A percentile compares a stretch with the other conserved stretches of the same genome.
These are phyloP conservation scores for Fistulifera pelliculosa DNA, from an alignment of 108 stramenopile genomes.

Conservation along the genomic window DNA sequence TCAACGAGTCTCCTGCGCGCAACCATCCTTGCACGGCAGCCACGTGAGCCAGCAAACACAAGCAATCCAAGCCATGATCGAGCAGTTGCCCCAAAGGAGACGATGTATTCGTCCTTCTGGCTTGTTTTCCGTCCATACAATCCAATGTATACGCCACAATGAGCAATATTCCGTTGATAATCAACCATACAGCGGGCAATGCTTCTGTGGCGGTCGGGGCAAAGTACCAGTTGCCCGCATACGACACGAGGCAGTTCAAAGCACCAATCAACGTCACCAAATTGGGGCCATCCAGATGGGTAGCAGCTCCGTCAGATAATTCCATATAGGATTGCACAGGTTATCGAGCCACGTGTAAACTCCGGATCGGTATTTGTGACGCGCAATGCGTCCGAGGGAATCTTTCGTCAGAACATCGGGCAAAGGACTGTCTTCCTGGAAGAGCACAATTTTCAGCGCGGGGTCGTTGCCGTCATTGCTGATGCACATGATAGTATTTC, in stretches of 20 bases:
- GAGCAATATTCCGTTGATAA: conserved; percentile 43
- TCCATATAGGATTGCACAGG: conserved; percentile 80
- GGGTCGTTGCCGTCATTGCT: too few relatives aligned
- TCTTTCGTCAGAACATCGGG: conserved; percentile 26
- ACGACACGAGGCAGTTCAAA: conserved; percentile 45
- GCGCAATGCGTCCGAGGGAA: conserved; percentile 62
- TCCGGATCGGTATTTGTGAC: conserved; percentile 70
- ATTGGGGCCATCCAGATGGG: conserved; percentile 90
- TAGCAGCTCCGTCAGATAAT: conserved; percentile 55
- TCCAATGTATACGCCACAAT: conserved; percentile 69
- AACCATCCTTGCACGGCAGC: conserved; percentile 17
- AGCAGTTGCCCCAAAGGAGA: conserved; percentile 89
- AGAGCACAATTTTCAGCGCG: too few relatives aligned
- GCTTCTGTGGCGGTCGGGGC: conserved; percentile 10
- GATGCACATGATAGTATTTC: too few relatives aligned
- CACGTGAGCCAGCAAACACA: conserved; percentile 66
- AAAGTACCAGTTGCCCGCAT: conserved; percentile 40
- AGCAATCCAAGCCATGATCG: conserved; percentile 95
- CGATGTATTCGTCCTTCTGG: conserved; percentile 56
- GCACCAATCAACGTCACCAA: conserved; percentile 79
- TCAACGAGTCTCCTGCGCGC: conserved; percentile 32
- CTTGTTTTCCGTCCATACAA: conserved; percentile 88
- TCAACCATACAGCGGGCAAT: conserved; percentile 60
- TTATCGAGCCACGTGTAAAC: conserved; percentile 66
- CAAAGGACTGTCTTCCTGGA: too few relatives aligned